Evolutionary conservation across 2,329 filamentous ascomycete genomes (phyloP).

Genomic region (Arthrobotrys pseudoclavata): DNA sequence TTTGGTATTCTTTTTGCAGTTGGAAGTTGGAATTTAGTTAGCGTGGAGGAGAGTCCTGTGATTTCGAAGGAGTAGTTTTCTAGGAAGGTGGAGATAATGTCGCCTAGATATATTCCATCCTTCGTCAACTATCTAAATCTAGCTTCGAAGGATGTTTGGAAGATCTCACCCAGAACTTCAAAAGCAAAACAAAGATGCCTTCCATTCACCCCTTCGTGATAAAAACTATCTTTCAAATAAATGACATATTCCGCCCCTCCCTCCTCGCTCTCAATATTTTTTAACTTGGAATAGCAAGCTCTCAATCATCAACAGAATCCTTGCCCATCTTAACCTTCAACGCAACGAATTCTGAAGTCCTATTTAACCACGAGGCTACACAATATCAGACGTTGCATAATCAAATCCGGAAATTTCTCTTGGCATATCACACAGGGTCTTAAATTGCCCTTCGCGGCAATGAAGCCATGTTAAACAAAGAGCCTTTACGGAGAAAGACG

Average conservation of each 20-base stretch:
- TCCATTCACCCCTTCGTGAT: conserved; percentile 25
- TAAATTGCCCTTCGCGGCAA: too few species aligned
- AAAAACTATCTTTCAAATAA: conserved; percentile 25
- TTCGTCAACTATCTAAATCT: conserved; percentile 6
- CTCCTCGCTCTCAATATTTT: neutral
- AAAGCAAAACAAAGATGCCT: conserved; percentile 29
- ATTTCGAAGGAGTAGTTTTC: conserved; percentile 18
- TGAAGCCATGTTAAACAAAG: too few species aligned
- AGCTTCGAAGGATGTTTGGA: neutral
- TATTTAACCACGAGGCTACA: too few species aligned
- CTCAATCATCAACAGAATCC: conserved; percentile 10
- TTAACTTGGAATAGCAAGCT: neutral
- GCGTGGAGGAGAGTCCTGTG: neutral
- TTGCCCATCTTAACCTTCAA: conserved; percentile 27
- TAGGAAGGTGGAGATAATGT: conserved; percentile 18
- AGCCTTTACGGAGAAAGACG: too few species aligned
- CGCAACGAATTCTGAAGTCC: conserved; percentile 20
- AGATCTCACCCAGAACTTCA: conserved; percentile 24
- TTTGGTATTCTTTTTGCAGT: conserved; percentile 22
- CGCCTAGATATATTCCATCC: conserved; percentile 1
- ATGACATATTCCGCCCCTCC: conserved; percentile 2
- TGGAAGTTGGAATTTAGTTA: conserved; percentile 22
- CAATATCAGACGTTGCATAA: too few species aligned
- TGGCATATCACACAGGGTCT: too few species aligned
- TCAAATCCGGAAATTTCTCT: too few species aligned